phyloP scores from a whole-genome alignment of 2,329 filamentous ascomycete genomes.

The Diaporthe citri region DNA sequence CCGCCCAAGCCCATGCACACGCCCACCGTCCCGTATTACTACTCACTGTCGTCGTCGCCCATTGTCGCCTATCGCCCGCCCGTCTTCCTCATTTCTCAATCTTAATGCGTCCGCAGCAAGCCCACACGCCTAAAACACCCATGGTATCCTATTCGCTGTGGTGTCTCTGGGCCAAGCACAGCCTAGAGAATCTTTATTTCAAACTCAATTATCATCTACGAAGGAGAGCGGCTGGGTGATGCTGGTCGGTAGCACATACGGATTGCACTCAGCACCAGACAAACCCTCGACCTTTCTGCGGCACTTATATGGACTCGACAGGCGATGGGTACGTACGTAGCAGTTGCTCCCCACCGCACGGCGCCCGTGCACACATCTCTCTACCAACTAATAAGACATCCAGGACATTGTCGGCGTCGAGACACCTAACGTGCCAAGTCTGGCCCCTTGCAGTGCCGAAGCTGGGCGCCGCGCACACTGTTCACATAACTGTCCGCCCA shows the following conservation, averaged over 20 bases:
- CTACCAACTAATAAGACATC: neutral
- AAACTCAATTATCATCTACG: neutral
- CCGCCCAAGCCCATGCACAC: neutral
- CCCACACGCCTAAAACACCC: neutral
- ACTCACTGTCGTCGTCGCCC: neutral
- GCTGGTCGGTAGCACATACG: neutral
- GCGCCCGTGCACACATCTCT: constrained; percentile 6
- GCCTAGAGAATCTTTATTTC: neutral
- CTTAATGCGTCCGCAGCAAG: constrained; percentile 15
- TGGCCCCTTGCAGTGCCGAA: constrained; percentile 21
- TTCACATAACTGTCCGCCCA: neutral
- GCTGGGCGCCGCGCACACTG: constrained; percentile 9
- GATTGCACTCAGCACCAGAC: too few relatives aligned
- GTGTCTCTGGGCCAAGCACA: neutral
- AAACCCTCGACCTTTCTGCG: too few relatives aligned
- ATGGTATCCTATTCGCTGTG: constrained; percentile 4
- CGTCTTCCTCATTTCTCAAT: constrained; percentile 4
- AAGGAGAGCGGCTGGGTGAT: neutral
- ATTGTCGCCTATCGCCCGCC: neutral
- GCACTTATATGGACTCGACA: neutral
- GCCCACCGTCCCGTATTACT: constrained; percentile 3
- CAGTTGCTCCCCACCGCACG: neutral
- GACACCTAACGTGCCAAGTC: constrained; percentile 22
- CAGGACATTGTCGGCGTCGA: constrained; percentile 12
- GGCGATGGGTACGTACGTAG: neutral